These are phyloP conservation scores for Purpureocillium takamizusanense DNA, from an alignment of 2,329 filamentous ascomycete species.

Conservation along the genomic window DNA sequence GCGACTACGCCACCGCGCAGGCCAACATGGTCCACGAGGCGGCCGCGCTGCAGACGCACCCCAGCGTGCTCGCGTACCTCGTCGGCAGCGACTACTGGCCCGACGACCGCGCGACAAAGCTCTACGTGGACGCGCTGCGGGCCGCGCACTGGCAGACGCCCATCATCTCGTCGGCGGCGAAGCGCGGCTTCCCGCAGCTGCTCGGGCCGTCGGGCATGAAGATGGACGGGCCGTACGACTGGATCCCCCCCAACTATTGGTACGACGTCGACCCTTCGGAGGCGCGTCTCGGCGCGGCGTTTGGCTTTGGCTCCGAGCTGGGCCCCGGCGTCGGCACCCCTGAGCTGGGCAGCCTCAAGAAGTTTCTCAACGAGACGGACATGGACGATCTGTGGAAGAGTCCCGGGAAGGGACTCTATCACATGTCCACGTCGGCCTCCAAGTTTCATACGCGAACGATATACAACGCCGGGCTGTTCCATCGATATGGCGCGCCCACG, in stretches of 20 bases:
- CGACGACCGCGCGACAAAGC: slow-evolving; percentile 41
- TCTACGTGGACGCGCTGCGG: slow-evolving; percentile 42
- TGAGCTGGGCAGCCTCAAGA: slow-evolving; percentile 41
- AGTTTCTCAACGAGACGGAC: slow-evolving; percentile 42
- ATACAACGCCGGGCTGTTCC: slow-evolving; percentile 46
- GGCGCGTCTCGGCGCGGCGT: slow-evolving; percentile 43
- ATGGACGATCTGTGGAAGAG: slow-evolving; percentile 46
- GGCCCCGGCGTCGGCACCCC: slow-evolving; percentile 55
- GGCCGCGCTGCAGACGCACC: slow-evolving; percentile 49
- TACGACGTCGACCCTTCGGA: slow-evolving; percentile 31
- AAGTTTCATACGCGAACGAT: slow-evolving; percentile 46
- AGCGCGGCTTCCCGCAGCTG: slow-evolving; percentile 39
- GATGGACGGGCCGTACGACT: slow-evolving; percentile 59
- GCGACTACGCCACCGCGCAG: slow-evolving; percentile 46
- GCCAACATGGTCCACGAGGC: slow-evolving; percentile 51
- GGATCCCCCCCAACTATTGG: slow-evolving; percentile 59
- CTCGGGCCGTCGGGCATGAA: slow-evolving; percentile 53
- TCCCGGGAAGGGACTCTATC: slow-evolving; percentile 43
- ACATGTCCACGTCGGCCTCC: slow-evolving; percentile 49
- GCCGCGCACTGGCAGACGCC: slow-evolving; percentile 46
- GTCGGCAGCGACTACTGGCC: slow-evolving; percentile 58
- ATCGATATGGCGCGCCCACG: slow-evolving; percentile 39
- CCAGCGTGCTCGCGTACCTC: slow-evolving; percentile 48
- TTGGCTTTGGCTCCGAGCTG: slow-evolving; percentile 55
- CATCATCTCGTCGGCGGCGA: slow-evolving; percentile 47